Evolutionary conservation across 176 grass and related monocot species (phyloP).

Genomic region (Themeda triandra): DNA sequence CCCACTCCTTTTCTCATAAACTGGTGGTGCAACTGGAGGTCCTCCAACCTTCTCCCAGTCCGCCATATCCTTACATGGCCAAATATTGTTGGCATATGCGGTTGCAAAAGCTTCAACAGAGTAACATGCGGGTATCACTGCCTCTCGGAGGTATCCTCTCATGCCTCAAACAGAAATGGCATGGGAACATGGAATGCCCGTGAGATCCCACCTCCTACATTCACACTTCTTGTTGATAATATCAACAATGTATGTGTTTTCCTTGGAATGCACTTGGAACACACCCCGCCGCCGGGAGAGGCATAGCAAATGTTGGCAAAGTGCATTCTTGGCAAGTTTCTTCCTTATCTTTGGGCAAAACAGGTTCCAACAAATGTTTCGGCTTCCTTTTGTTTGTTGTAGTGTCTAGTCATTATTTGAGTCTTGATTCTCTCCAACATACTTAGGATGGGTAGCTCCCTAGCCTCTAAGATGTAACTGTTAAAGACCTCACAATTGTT

Average conservation of each 20-base stretch:
- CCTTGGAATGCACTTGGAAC: background rate
- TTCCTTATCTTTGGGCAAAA: background rate
- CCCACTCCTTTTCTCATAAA: too few species aligned
- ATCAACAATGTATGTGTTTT: background rate
- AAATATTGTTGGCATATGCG: background rate
- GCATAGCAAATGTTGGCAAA: background rate
- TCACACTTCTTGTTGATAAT: background rate
- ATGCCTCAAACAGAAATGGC: background rate
- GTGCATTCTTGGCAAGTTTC: background rate
- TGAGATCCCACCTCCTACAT: background rate
- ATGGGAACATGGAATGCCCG: background rate
- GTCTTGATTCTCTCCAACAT: too few species aligned
- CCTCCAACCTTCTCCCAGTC: too few species aligned
- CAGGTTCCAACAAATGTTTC: background rate
- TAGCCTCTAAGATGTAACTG: too few species aligned
- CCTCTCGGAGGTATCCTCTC: background rate
- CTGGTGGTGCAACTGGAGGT: too few species aligned
- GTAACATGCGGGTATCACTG: background rate
- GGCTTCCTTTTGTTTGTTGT: background rate
- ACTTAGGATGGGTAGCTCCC: too few species aligned
- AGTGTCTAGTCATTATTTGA: too few species aligned
- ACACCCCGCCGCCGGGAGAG: background rate
- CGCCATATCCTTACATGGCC: too few species aligned
- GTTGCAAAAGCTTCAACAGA: background rate
- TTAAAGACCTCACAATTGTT: too few species aligned